Evolutionary conservation across 257 asterid genomes (phyloP).

Genomic region (Primulina huaijiensis): DNA sequence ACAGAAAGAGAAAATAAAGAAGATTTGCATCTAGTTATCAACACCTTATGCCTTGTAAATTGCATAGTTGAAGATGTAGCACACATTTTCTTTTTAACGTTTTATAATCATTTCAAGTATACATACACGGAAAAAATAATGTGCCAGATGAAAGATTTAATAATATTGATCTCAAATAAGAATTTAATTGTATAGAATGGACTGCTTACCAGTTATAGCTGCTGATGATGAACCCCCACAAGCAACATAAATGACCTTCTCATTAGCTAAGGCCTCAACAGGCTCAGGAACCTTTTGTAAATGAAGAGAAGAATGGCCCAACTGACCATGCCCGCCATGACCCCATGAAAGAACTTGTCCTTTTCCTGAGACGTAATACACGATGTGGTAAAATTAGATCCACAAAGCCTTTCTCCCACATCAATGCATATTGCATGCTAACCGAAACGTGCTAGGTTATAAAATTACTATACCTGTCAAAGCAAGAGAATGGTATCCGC

Average conservation of each 20-base stretch:
- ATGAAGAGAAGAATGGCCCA: constrained; percentile 78
- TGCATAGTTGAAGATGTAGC: neutral
- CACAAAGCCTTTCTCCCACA: constrained; percentile 11
- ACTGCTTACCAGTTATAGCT: constrained; percentile 76
- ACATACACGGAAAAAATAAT: neutral
- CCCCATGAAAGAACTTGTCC: constrained; percentile 98
- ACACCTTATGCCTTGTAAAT: no score
- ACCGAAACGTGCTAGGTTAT: neutral
- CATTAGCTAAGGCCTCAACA: constrained; percentile 70
- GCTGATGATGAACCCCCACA: constrained; percentile 97
- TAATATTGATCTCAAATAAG: neutral
- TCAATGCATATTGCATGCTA: neutral
- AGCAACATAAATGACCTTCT: constrained; percentile 67
- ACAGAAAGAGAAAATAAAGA: neutral
- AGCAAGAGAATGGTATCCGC: constrained; percentile 98
- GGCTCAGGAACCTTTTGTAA: constrained; percentile 64
- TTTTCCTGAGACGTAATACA: constrained; percentile 46
- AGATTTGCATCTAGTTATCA: neutral
- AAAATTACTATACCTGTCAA: constrained; percentile 60
- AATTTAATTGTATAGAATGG: neutral
- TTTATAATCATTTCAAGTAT: neutral
- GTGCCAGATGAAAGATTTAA: neutral
- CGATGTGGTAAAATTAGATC: constrained; percentile 21
- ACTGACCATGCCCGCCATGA: constrained; percentile 91
- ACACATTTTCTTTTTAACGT: neutral